These are phyloP conservation scores for Sporothrix pseudoabietina DNA, from an alignment of 2,329 filamentous ascomycete species.

Conservation along the genomic window DNA sequence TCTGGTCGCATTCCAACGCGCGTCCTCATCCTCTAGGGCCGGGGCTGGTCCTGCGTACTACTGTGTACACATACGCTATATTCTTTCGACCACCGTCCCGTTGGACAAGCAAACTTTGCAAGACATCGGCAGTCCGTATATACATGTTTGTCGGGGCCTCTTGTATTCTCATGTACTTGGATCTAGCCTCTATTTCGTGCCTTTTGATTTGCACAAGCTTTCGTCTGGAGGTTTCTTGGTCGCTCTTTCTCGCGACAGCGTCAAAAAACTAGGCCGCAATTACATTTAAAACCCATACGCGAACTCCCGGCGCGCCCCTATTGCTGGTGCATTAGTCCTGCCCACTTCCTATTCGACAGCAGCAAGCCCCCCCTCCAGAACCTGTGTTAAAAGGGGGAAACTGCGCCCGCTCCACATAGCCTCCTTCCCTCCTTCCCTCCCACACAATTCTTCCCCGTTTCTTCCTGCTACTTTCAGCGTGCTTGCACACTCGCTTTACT, in stretches of 20 bases:
- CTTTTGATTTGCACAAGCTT: neutral
- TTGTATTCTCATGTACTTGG: neutral
- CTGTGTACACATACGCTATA: neutral
- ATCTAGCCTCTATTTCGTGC: neutral
- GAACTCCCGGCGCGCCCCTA: neutral
- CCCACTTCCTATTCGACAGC: conserved; percentile 13
- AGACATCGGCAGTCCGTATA: neutral
- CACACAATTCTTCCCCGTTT: neutral
- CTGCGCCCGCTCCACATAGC: neutral
- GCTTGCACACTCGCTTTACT: conserved; percentile 9
- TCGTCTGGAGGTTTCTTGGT: neutral
- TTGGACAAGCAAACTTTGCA: neutral
- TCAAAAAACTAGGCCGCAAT: neutral
- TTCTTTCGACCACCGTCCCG: neutral
- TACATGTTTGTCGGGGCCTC: neutral
- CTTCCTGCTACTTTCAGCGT: neutral
- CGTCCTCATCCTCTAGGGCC: neutral
- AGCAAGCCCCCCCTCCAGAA: neutral
- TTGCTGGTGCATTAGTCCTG: neutral
- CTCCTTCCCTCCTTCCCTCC: neutral
- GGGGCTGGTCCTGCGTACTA: neutral
- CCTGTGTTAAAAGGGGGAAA: neutral
- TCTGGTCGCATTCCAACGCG: neutral
- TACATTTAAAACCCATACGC: conserved; percentile 12
- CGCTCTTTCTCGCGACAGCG: neutral